Percentiles rank a stretch among this genome's conserved stretches.
These are phyloP conservation scores for Monosporozyma aerobia DNA, from an alignment of 805 yeast species.

Conservation along the genomic window DNA sequence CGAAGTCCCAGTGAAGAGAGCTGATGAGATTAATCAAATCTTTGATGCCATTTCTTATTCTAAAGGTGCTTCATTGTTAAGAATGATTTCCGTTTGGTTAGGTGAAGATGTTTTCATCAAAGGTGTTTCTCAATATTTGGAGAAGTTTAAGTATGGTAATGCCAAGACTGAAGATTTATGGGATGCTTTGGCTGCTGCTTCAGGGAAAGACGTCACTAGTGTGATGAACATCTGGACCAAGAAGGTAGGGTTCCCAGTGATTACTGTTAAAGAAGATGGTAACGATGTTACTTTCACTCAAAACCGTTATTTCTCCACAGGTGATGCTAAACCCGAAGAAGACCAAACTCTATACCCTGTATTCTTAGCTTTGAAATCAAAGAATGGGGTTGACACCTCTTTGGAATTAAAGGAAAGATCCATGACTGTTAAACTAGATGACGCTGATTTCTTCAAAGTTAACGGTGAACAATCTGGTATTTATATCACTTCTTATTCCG, in stretches of 20 bases:
- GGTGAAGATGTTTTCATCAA: conserved; percentile 69
- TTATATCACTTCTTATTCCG: conserved; percentile 62
- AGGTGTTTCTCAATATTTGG: conserved; percentile 72
- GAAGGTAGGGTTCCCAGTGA: conserved; percentile 68
- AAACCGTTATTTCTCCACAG: conserved; percentile 66
- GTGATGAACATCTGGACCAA: conserved; percentile 79
- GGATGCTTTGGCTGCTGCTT: conserved; percentile 59
- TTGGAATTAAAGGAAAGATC: conserved; percentile 45
- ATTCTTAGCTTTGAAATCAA: conserved; percentile 55
- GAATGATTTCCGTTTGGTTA: conserved; percentile 73
- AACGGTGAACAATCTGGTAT: conserved; percentile 70
- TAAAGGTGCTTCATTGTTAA: conserved; percentile 70
- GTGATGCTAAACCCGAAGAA: conserved; percentile 69
- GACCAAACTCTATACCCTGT: conserved; percentile 61
- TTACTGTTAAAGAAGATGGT: conserved; percentile 52
- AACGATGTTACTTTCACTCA: conserved; percentile 51
- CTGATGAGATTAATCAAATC: conserved; percentile 74
- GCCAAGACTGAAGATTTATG: conserved; percentile 71
- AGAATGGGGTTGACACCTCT: conserved; percentile 51
- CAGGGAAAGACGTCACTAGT: conserved; percentile 61
- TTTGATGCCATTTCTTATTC: conserved; percentile 78
- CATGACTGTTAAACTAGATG: conserved; percentile 36
- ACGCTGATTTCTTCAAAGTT: conserved; percentile 50
- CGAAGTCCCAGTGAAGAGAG: conserved; percentile 71
- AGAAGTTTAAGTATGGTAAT: conserved; percentile 68